phyloP scores from a whole-genome alignment of 768 basidiomycete genomes.

The Saitozyma sp. region DNA sequence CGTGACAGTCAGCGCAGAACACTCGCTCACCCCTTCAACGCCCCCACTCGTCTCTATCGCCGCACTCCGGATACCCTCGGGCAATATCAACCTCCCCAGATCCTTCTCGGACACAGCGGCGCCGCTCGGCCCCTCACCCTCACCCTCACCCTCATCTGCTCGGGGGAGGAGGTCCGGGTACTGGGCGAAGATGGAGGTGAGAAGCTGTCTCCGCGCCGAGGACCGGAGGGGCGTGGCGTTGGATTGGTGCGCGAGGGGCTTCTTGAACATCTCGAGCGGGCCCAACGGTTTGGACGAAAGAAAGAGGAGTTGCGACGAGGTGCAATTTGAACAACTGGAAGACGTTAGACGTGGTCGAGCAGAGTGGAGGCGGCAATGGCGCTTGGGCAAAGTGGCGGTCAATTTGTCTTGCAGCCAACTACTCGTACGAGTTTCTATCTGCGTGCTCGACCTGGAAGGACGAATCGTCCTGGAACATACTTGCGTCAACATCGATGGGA shows the following conservation, averaged over 20 bases:
- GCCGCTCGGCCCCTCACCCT: constrained; percentile 11
- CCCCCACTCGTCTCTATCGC: constrained; percentile 42
- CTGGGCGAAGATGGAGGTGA: constrained; percentile 35
- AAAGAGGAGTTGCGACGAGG: too few species aligned
- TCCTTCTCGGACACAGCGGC: constrained; percentile 26
- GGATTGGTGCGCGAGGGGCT: constrained; percentile 41
- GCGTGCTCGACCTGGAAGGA: too few species aligned
- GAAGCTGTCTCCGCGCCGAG: constrained; percentile 40
- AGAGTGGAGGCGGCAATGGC: too few species aligned
- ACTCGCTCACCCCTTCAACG: constrained; percentile 35
- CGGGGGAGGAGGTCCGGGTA: constrained; percentile 24
- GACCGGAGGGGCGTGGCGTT: constrained; percentile 47
- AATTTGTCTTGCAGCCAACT: too few species aligned
- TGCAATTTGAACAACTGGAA: too few species aligned
- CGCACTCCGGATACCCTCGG: constrained; percentile 38
- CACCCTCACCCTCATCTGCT: constrained; percentile 1
- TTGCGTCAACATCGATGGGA: too few species aligned
- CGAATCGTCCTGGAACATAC: too few species aligned
- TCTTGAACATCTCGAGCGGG: constrained; percentile 44
- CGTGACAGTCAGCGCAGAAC: neutral
- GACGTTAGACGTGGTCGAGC: too few species aligned
- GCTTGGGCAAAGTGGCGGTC: too few species aligned
- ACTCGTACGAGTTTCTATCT: too few species aligned
- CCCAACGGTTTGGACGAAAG: too few species aligned
- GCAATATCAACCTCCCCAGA: constrained; percentile 37